Evolutionary conservation across 345 rosid species (phyloP), one percentile per base, ranked within the genome.

Genomic region (Rhodomyrtus tomentosa): DNA sequence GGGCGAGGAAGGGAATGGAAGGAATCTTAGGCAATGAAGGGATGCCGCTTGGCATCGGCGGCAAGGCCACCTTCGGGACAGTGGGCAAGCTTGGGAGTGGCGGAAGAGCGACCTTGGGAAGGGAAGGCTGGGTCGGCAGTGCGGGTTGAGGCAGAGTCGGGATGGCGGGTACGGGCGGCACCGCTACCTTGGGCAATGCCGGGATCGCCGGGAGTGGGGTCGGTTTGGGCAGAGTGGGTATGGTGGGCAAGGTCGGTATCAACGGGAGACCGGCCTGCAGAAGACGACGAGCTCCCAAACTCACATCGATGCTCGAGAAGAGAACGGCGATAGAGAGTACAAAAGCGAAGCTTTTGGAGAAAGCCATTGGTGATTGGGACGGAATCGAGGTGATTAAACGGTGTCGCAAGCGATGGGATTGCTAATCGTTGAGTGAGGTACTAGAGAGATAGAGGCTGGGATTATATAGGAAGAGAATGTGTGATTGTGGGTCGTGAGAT

Each of bases 271-370:
- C 52, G 1, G 83, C 85, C 15, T 88, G 89, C 59, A 88, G 55
- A 15, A 88, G 89, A 59, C 84, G 74, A 24, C 91, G 89, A 72
- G 89, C 88, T 14, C 89, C 91, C 55, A 22, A 7, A 52, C 85
- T 80, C 7, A 84, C 54, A 3, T 87, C 49, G 14, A 85, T 55
- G 85, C 87, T 73, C 3, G 86, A 83, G 40, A 85, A 85, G 7
- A 83, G 80, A 32, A 87, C 50, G 16, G 85, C 83, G 24, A 87
- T 48, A n/a, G 82, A 56, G 16, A 87, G 36, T 12, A 73, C 82
- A 1, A 73, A 24, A 48, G 45, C 7, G 25, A 80, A 84, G 68
- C 52, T 36, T 12, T 55, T 87, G 82, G n/a, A 18, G 54, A 56
- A 85, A 29, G 82, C 82, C 86, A 84, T 80, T 36, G 45, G 27